phyloP scores from a whole-genome alignment of 192 early-diverging fungal genomes.

The Podila epigama region DNA sequence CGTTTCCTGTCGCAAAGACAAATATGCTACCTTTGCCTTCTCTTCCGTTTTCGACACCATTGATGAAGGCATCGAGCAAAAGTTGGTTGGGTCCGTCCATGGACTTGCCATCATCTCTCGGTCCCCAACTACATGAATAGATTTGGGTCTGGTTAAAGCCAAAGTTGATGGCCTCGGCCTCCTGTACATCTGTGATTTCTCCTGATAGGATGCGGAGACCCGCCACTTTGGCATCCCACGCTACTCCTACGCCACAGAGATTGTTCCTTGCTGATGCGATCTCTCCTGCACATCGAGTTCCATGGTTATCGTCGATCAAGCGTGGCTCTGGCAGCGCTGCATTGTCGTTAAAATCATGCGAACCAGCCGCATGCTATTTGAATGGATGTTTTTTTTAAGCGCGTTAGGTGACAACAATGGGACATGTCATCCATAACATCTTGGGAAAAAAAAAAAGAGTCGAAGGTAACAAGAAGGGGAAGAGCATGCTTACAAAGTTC shows the following conservation, averaged over 20 bases:
- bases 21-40: slow-evolving; percentile 86
- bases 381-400: neutral
- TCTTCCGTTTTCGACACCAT: slow-evolving; percentile 87
- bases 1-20: slow-evolving; percentile 96
- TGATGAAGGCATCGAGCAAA: slow-evolving; percentile 84
- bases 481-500: slow-evolving; percentile 81
- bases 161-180: slow-evolving; percentile 91
- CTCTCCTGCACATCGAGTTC: slow-evolving; percentile 97
- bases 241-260: slow-evolving; percentile 94
- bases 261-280: slow-evolving; percentile 92
- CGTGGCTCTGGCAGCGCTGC: slow-evolving; percentile 76
- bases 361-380: slow-evolving; percentile 77
- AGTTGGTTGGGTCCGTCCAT: slow-evolving; percentile 86
- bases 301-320: slow-evolving; percentile 85
- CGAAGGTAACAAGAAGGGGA: too few relatives aligned
- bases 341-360: slow-evolving; percentile 95
- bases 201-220: slow-evolving; percentile 91
- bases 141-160: slow-evolving; percentile 89
- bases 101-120: slow-evolving; percentile 84
- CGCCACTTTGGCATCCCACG: slow-evolving; percentile 87
- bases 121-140: slow-evolving; percentile 97
- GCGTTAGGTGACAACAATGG: neutral
- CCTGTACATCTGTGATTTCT: slow-evolving; percentile 91
- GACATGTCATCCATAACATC: neutral
- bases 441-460: neutral